These are phyloP conservation scores for Collariella sp. DNA, from an alignment of 495 filamentous ascomycete species.

Conservation along the genomic window DNA sequence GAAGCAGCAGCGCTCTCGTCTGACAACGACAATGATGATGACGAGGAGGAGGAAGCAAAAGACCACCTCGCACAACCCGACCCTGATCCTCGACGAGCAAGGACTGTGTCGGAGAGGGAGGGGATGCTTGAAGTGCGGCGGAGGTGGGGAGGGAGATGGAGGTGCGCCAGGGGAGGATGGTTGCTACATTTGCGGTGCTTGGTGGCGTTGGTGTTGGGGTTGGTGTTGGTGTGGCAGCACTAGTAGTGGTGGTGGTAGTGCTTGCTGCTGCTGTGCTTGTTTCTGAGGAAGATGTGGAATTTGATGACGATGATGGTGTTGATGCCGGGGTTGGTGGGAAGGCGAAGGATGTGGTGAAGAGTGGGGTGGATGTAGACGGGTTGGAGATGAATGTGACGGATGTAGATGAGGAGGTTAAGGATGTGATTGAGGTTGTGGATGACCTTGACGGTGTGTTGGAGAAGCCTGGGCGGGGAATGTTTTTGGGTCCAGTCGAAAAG, in stretches of 20 bases:
- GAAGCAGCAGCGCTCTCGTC: not conserved
- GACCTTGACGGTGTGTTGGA: too few relatives aligned
- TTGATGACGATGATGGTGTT: not conserved
- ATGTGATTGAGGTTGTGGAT: too few relatives aligned
- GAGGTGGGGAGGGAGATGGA: constrained; percentile 2
- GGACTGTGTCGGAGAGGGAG: not conserved
- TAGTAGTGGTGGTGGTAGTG: not conserved
- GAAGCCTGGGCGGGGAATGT: too few relatives aligned
- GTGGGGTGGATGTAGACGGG: not conserved
- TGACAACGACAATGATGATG: not conserved
- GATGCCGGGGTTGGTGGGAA: not conserved
- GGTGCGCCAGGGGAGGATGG: constrained; percentile 6
- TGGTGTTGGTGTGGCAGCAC: not conserved
- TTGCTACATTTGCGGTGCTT: not conserved
- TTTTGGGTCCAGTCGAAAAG: too few relatives aligned
- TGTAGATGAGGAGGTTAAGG: not conserved
- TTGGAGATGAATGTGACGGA: not conserved
- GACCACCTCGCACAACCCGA: too few relatives aligned
- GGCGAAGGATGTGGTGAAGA: too few relatives aligned
- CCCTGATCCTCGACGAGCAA: too few relatives aligned
- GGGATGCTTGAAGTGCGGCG: not conserved
- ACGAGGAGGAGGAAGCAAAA: not conserved
- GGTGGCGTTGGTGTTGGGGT: not conserved
- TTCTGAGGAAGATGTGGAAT: not conserved
- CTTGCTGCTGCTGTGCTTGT: not conserved